phyloP scores from a whole-genome alignment of 75 land plant species.

The Pinus taeda region DNA sequence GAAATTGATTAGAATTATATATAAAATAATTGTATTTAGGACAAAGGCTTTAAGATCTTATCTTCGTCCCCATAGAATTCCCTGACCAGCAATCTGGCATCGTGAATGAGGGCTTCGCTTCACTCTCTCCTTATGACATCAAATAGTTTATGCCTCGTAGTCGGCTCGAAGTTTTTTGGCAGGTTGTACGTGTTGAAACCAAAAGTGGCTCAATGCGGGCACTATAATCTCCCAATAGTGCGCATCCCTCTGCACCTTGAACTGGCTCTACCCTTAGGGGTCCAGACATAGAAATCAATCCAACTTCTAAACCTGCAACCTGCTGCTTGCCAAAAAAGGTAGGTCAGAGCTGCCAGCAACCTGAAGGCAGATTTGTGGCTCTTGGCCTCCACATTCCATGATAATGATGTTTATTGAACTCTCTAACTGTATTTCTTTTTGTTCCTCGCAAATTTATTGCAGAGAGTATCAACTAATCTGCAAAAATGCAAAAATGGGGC shows the following conservation, averaged over 20 bases:
- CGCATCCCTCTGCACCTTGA: conserved; percentile 40
- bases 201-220: conserved; percentile 53
- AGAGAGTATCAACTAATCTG: too few relatives aligned
- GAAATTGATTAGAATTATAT: too few relatives aligned
- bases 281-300: conserved; percentile 84
- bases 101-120: conserved; percentile 14
- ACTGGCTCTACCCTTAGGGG: conserved; percentile 58
- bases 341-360: too few relatives aligned
- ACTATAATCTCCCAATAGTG: conserved; percentile 60
- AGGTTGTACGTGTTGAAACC: conserved; percentile 69
- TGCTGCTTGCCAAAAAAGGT: too few relatives aligned
- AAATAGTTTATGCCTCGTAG: conserved; percentile 19
- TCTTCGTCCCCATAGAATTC: conserved; percentile 15
- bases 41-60: too few relatives aligned
- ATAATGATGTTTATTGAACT: too few relatives aligned
- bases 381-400: too few relatives aligned
- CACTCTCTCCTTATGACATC: conserved; percentile 9
- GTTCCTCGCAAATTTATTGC: too few relatives aligned
- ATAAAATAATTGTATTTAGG: rapidly evolving
- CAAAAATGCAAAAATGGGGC: too few relatives aligned
- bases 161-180: conserved; percentile 34
- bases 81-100: conserved; percentile 20
- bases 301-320: too few relatives aligned
- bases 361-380: too few relatives aligned
- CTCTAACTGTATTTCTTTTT: too few relatives aligned